phyloP scores from a whole-genome alignment of 495 filamentous ascomycete species.

The Neurospora sp. region DNA sequence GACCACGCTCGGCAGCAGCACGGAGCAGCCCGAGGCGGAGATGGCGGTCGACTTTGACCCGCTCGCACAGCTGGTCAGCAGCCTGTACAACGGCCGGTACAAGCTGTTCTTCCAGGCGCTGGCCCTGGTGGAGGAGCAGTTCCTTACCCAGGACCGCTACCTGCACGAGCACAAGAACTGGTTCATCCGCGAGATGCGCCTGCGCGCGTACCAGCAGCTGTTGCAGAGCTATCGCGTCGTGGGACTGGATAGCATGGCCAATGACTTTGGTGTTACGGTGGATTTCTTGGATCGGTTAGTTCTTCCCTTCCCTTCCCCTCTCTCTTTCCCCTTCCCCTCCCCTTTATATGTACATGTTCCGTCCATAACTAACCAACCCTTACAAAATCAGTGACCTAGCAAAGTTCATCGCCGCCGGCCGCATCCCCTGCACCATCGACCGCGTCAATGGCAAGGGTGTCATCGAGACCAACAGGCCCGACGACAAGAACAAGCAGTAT shows the following conservation, averaged over 20 bases:
- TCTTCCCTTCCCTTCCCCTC: background rate
- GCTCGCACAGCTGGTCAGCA: conserved; percentile 79
- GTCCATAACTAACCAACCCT: background rate
- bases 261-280: conserved; percentile 88
- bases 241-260: conserved; percentile 87
- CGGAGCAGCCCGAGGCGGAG: conserved; percentile 65
- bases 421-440: conserved; percentile 93
- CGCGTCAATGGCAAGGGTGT: conserved; percentile 79
- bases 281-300: conserved; percentile 88
- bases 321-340: too few species aligned
- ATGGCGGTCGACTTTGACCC: conserved; percentile 64
- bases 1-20: conserved; percentile 61
- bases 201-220: conserved; percentile 89
- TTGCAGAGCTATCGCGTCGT: conserved; percentile 98
- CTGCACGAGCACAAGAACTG: conserved; percentile 86
- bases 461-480: conserved; percentile 94
- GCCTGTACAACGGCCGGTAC: conserved; percentile 87
- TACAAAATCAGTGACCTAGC: conserved; percentile 63
- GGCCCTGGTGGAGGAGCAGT: conserved; percentile 84
- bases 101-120: conserved; percentile 84
- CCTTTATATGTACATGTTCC: too few species aligned
- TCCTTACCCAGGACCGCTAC: conserved; percentile 88
- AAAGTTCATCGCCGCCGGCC: conserved; percentile 91
- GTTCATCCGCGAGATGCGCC: conserved; percentile 97
- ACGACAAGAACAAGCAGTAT: conserved; percentile 99